phyloP scores from a whole-genome alignment of 768 basidiomycete species.

The Collybia sp. region DNA sequence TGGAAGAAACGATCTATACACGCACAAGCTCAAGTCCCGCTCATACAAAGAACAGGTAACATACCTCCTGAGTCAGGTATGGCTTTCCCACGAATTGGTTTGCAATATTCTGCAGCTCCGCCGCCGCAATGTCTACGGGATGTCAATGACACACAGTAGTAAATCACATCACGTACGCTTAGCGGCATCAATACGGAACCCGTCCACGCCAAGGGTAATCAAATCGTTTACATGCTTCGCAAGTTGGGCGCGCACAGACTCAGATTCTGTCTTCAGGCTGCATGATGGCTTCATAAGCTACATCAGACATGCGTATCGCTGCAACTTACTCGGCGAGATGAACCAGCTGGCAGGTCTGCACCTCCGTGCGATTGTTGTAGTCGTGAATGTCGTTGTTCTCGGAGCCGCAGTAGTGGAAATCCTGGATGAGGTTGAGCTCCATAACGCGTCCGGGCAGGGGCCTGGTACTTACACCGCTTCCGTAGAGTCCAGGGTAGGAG shows the following conservation, averaged over 20 bases:
- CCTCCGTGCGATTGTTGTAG: constrained; percentile 34
- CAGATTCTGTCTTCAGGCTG: constrained; percentile 9
- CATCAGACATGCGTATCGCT: not conserved
- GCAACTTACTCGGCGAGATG: constrained; percentile 22
- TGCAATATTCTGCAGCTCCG: constrained; percentile 51
- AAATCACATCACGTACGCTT: not conserved
- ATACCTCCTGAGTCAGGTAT: constrained; percentile 61
- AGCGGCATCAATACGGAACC: constrained; percentile 10
- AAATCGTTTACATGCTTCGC: constrained; percentile 5
- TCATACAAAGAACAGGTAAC: no score
- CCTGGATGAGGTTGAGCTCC: constrained; percentile 5
- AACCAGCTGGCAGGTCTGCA: constrained; percentile 32
- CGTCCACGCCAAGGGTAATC: constrained; percentile 8
- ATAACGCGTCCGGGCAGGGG: no score
- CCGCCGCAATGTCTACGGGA: constrained; percentile 44
- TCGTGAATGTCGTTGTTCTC: constrained; percentile 34
- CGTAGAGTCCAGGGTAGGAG: not conserved
- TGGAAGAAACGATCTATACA: constrained; percentile 31
- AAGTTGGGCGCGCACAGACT: constrained; percentile 5
- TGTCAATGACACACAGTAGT: not conserved
- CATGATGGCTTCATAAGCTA: constrained; percentile 2
- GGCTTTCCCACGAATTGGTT: constrained; percentile 32
- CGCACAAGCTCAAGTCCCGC: no score
- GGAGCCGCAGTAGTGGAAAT: constrained; percentile 46
- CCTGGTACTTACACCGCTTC: not conserved